Evolutionary conservation across 768 basidiomycete species (phyloP), one percentile per base, ranked within the genome.

Genomic region (Rubroboletus pulcherrimus): DNA sequence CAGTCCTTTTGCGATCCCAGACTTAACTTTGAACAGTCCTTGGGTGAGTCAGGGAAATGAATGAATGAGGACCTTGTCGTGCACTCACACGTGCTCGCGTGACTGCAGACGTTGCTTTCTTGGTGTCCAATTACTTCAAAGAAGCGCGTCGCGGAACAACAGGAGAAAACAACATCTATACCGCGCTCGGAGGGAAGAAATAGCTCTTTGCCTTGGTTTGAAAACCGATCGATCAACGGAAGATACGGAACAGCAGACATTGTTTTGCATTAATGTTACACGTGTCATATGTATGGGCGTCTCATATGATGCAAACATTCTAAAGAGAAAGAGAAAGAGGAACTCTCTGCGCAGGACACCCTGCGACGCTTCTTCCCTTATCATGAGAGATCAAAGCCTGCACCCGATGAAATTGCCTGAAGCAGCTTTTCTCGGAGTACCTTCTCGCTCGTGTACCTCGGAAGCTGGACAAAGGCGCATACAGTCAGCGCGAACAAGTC

Each of bases 1-100:
- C 53, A 91, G 88, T 86, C 88, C 1, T 96, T 96, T 75, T 98
- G 96, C 67, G 95, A 98, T 74, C 96, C 94, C 2, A 76, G 95
- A 43, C 74, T 98, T 59, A 96, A 97, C 70, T 93, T 93, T 62
- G 94, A 96, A 71, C 94, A 96, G 70, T 89, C 87, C 43, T 78
- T 98, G n/a, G 92, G 92, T 93, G 62, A 57, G 84, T 75, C n/a
- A 9, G 9, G 12, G 19, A 43, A 30, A 51, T 5, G 21, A 15
- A 37, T 21, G 5, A 0, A 14, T 29, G 2, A 0, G 17, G 12
- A 41, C 19, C 21, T 40, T 11, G 19, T 53, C 12, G 9, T 4
- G 53, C 29, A 9, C 51, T 58, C 35, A 60, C 33, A 21, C 35
- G 17, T 31, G 15, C 21, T 34, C 24, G 35, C 24, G 0, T 31